Conservation (phyloP, 805 yeast species). For the Geotrichum ghanense region DNA sequence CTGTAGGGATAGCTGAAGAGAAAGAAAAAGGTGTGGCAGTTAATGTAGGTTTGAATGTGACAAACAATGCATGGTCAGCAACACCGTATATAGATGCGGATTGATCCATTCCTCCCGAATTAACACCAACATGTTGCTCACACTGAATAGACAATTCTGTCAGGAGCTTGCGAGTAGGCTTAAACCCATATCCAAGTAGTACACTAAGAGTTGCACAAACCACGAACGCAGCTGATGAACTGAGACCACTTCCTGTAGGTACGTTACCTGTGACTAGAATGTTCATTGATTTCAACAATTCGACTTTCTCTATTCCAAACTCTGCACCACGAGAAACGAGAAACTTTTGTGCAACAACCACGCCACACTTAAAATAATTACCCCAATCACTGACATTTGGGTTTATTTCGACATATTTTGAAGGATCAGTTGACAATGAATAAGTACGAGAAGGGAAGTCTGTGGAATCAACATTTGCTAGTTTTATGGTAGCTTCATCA, state of each 20-base stretch:
- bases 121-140: constrained; percentile 64
- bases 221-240: constrained; percentile 63
- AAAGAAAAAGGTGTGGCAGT: constrained; percentile 43
- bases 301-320: constrained; percentile 19
- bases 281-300: constrained; percentile 33
- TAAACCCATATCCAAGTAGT: constrained; percentile 40
- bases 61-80: constrained; percentile 42
- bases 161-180: constrained; percentile 39
- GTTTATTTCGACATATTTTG: constrained; percentile 32
- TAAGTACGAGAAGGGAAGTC: constrained; percentile 3
- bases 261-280: constrained; percentile 51
- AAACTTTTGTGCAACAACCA: constrained; percentile 45
- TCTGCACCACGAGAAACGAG: constrained; percentile 23
- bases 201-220: constrained; percentile 51
- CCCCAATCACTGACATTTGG: constrained; percentile 44
- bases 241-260: constrained; percentile 62
- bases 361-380: constrained; percentile 58
- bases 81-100: constrained; percentile 60
- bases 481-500: background rate
- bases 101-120: constrained; percentile 76
- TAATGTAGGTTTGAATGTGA: constrained; percentile 50
- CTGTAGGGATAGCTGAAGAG: constrained; percentile 26
- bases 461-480: background rate
- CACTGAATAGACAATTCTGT: constrained; percentile 51
- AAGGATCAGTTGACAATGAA: constrained; percentile 9